phyloP scores from a whole-genome alignment of 164 flowering plant species.

The Magnolia sinica region DNA sequence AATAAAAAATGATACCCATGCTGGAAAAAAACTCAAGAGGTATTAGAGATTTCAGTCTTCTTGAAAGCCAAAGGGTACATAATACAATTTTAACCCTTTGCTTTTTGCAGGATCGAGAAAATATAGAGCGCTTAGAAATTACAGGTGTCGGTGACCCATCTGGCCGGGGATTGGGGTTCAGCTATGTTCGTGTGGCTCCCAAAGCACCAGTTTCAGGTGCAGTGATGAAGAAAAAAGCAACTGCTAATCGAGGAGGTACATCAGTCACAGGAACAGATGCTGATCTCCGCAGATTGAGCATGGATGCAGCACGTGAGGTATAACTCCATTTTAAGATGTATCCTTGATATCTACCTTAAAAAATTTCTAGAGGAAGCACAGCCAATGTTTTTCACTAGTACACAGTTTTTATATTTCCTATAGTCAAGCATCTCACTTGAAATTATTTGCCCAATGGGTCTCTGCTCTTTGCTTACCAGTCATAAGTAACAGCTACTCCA shows the following conservation, averaged over 20 bases:
- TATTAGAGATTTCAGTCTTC: background rate
- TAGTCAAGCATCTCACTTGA: background rate
- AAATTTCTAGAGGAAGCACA: too few relatives aligned
- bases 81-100: background rate
- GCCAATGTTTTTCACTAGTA: too few relatives aligned
- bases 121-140: conserved; percentile 91
- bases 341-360: too few relatives aligned
- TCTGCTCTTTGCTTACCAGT: too few relatives aligned
- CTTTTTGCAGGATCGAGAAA: conserved; percentile 71
- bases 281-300: conserved; percentile 94
- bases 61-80: background rate
- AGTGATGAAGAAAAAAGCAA: conserved; percentile 66
- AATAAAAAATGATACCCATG: too few relatives aligned
- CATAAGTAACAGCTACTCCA: too few relatives aligned
- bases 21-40: too few relatives aligned
- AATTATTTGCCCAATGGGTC: too few relatives aligned
- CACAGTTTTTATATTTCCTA: background rate
- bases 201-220: conserved; percentile 77
- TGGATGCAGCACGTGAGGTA: conserved; percentile 99
- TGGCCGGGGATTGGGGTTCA: conserved; percentile 95
- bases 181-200: conserved; percentile 86
- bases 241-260: conserved; percentile 56
- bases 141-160: conserved; percentile 99
- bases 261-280: conserved; percentile 99
- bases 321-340: background rate